Conservation (phyloP, 768 basidiomycete species). For the Lactifluus subvellereus region DNA sequence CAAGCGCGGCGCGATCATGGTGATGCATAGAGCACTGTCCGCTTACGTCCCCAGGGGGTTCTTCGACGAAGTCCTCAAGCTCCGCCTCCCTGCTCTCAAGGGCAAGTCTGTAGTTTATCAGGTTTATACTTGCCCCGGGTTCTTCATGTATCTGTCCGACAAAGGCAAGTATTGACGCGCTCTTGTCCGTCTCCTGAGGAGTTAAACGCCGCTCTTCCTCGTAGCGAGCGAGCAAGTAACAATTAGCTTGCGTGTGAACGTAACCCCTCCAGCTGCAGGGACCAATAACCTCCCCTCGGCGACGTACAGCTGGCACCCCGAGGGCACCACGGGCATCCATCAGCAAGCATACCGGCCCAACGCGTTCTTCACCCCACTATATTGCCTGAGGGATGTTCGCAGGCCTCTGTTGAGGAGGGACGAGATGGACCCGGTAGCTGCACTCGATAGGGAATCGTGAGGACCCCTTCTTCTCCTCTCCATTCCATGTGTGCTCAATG, state of each 20-base stretch:
- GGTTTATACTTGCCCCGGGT: slow-evolving; percentile 5
- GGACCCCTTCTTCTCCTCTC: not conserved
- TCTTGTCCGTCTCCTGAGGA: not conserved
- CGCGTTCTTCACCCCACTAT: slow-evolving; percentile 8
- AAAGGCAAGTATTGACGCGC: not conserved
- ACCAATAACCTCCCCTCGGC: not conserved
- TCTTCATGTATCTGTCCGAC: slow-evolving; percentile 15
- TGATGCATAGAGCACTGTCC: slow-evolving; percentile 1
- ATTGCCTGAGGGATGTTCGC: not conserved
- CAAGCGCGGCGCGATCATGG: slow-evolving; percentile 15
- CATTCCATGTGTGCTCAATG: not conserved
- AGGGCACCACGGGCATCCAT: slow-evolving; percentile 7
- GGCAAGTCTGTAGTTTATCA: not conserved
- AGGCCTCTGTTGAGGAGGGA: not conserved
- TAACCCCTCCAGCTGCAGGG: not conserved
- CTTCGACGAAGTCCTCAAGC: not conserved
- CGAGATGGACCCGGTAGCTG: not conserved
- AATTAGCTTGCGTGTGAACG: not conserved
- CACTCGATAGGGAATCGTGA: not conserved
- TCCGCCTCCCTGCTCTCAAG: not conserved
- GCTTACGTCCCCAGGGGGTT: slow-evolving; percentile 2
- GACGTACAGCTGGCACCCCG: not conserved
- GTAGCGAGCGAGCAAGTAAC: slow-evolving; percentile 6
- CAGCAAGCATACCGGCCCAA: slow-evolving; percentile 2
- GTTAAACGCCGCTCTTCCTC: not conserved